Evolutionary conservation across 148 eudicot genomes (phyloP).

Genomic region (Amaranthus cruentus): DNA sequence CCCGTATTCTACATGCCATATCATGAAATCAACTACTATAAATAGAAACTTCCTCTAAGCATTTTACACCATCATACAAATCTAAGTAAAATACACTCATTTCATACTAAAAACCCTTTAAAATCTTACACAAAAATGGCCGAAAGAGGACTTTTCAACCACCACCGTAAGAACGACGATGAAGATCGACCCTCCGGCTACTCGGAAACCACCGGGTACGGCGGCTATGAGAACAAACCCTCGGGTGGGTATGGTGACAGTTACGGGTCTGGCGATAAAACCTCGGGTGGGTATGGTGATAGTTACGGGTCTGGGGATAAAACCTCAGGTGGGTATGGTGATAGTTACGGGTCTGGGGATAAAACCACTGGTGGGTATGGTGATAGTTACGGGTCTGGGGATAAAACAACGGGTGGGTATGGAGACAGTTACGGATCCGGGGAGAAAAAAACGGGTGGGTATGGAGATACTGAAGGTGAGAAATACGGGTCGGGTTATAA

Average conservation of each 20-base stretch:
- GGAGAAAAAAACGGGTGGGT: background rate
- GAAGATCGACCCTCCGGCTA: constrained; percentile 6
- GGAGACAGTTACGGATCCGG: constrained; percentile 1
- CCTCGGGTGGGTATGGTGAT: constrained; percentile 14
- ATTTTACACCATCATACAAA: background rate
- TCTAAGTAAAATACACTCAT: no score
- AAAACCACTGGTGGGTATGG: constrained; percentile 12
- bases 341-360: background rate
- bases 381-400: constrained; percentile 1
- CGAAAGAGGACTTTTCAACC: constrained; percentile 23
- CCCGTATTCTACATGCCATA: background rate
- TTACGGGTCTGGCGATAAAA: constrained; percentile 8
- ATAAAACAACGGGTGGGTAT: constrained; percentile 1
- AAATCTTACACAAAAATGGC: background rate
- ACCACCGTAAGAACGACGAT: constrained; percentile 25
- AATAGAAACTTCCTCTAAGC: background rate
- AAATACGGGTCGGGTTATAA: background rate
- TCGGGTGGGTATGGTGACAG: background rate
- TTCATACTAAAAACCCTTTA: background rate
- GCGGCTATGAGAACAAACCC: constrained; percentile 14
- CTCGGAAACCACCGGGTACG: constrained; percentile 18
- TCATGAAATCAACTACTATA: background rate
- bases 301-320: constrained; percentile 11
- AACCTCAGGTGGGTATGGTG: constrained; percentile 14
- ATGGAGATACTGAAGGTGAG: background rate